Evolutionary conservation across 345 rosid genomes (phyloP), one percentile per base, ranked within the genome.

Genomic region (Eucalyptus coolabah): DNA sequence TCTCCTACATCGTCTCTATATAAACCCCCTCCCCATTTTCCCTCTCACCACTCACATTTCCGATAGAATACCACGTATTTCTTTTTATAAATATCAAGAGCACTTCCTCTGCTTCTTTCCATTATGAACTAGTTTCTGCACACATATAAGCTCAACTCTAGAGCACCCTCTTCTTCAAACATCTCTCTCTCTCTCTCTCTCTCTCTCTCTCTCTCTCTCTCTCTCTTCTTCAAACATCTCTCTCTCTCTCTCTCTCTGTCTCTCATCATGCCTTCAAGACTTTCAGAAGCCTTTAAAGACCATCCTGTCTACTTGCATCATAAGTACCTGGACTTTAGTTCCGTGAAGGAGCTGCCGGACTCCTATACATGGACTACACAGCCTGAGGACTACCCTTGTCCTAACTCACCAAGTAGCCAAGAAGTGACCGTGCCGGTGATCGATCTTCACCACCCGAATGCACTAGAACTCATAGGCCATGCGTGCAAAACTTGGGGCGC

Each of bases 401-500:
- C 87, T 34, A 67, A 47, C n/a, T 17, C 90, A 14, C 17, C 88
- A 2, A 28, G 69, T 88, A 26, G 28, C 11, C 45, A 50, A n/a
- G 28, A 88, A 13, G 51, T 49, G 81, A 85, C 91, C 40, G 90
- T 95, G 34, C 99, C 98, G 9, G 89, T 94, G 83, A 87, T 97
- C 26, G 96, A 95, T 91, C 92, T 97, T 28, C 44, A 44, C 15
- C 86, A 88, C 90, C 95, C 95, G 2, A 90, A 90, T 85, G 95
- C 90, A 6, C 23, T 88, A 7, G 42, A 80, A 19, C 92, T 93
- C 40, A 90, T 96, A 80, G 92, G 95, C 34, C 89, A 90, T n/a
- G 98, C 95, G 44, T 95, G 99, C 92, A 95, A 93, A 88, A 89
- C 92, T 44, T 95, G 96, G 97, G 99, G 99, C 37, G 95, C 88